Percentiles rank a stretch among this genome's conserved stretches.
phyloP scores from a whole-genome alignment of 1,284 basidiomycete genomes.

The Macrocybe sp. region DNA sequence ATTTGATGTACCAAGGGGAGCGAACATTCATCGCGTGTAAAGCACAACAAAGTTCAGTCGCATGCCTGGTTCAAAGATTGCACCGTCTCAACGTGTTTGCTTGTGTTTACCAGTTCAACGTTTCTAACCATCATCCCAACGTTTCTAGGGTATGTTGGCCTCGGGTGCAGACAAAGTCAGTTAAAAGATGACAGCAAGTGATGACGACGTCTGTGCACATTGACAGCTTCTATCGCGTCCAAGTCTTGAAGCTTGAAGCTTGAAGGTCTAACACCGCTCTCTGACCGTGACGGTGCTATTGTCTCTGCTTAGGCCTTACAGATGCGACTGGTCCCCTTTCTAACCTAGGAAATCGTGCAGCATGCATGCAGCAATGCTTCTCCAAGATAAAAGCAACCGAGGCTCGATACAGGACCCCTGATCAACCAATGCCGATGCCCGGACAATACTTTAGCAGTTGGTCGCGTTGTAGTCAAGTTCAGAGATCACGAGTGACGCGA shows the following conservation, averaged over 20 bases:
- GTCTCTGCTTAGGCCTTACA: not conserved
- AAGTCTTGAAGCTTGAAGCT: not conserved
- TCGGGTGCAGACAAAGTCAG: too few relatives aligned
- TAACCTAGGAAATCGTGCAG: not conserved
- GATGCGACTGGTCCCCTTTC: not conserved
- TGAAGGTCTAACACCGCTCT: not conserved
- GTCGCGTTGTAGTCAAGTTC: not conserved
- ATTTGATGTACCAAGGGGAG: too few relatives aligned
- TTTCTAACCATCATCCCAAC: too few relatives aligned
- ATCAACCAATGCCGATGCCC: not conserved
- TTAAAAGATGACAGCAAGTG: not conserved
- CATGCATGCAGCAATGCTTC: not conserved
- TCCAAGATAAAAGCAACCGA: not conserved
- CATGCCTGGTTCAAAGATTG: too few relatives aligned
- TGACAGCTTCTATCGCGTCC: not conserved
- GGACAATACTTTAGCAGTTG: too few relatives aligned
- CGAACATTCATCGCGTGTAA: too few relatives aligned
- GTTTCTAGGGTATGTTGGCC: too few relatives aligned
- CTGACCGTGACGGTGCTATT: not conserved
- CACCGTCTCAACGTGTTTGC: too few relatives aligned
- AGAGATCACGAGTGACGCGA: not conserved
- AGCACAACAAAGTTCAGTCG: too few relatives aligned
- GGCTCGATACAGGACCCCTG: not conserved
- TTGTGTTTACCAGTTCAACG: too few relatives aligned
- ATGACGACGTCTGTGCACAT: not conserved